phyloP scores from a whole-genome alignment of 306 rosid genomes.

The Inga laurina region DNA sequence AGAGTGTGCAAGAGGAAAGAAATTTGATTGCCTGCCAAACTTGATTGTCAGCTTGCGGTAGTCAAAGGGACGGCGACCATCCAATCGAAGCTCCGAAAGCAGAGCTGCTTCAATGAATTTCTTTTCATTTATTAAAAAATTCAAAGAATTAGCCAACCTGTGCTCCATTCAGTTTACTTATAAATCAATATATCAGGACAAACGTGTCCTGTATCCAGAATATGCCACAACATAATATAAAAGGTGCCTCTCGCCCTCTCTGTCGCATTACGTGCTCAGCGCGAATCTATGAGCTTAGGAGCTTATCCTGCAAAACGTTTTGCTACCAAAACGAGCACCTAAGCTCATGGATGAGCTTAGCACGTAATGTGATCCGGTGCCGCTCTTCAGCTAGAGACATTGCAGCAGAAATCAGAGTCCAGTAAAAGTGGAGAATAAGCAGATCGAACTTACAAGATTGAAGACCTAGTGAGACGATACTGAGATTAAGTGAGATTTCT shows the following conservation, averaged over 20 bases:
- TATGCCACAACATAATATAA: neutral
- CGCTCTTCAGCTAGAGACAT: neutral
- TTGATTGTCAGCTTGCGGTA: constrained; percentile 67
- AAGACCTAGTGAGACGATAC: neutral
- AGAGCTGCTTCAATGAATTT: constrained; percentile 30
- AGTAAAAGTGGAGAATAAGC: neutral
- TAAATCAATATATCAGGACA: neutral
- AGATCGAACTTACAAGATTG: neutral
- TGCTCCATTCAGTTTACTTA: neutral
- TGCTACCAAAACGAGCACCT: no score
- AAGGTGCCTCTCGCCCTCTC: neutral
- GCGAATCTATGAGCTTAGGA: no score
- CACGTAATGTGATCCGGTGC: no score
- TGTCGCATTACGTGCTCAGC: no score
- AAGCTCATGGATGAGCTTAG: no score
- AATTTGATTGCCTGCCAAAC: constrained; percentile 48
- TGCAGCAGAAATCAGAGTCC: neutral
- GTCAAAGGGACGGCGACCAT: constrained; percentile 82
- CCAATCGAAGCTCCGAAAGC: constrained; percentile 64
- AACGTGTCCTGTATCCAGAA: neutral
- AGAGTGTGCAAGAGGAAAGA: neutral
- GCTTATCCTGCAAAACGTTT: no score
- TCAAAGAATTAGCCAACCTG: neutral
- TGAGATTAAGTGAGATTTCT: neutral
- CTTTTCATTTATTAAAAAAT: neutral